Percentiles rank a stretch among this genome's conserved stretches.
Evolutionary conservation across 352 stramenopile species (phyloP).

Genomic region (Plasmopara viticola): DNA sequence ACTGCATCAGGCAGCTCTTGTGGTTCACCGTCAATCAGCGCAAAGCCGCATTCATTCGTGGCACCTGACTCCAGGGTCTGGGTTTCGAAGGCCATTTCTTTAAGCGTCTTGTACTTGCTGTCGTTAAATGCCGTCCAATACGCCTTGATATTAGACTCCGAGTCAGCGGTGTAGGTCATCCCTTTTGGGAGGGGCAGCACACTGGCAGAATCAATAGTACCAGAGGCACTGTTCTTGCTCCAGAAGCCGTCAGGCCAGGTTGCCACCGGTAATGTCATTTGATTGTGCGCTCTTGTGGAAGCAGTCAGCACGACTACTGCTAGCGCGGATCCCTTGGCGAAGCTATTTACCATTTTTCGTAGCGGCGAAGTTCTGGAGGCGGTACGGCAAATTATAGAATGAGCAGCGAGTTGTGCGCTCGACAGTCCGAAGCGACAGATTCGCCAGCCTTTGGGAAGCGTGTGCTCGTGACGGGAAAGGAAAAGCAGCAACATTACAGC

Average conservation of each 20-base stretch:
- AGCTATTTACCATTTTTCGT: constrained; percentile 1
- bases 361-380: constrained; percentile 4
- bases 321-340: constrained; percentile 6
- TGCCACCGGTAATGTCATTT: constrained; percentile 29
- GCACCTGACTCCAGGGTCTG: constrained; percentile 21
- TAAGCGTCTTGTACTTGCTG: constrained; percentile 40
- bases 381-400: constrained; percentile 2
- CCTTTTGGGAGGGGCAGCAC: constrained; percentile 18
- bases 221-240: constrained; percentile 22
- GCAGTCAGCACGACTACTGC: constrained; percentile 3
- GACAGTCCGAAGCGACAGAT: constrained; percentile 1
- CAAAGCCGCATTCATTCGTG: constrained; percentile 29
- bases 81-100: constrained; percentile 27
- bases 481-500: too few relatives aligned
- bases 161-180: constrained; percentile 23
- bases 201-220: constrained; percentile 15
- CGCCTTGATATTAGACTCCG: constrained; percentile 23
- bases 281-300: constrained; percentile 20
- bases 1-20: constrained; percentile 26
- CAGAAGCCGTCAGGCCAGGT: constrained; percentile 25
- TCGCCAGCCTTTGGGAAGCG: constrained; percentile 1
- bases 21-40: constrained; percentile 24
- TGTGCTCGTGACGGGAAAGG: too few relatives aligned
- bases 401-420: neutral
- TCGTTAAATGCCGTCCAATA: constrained; percentile 33